phyloP scores from a whole-genome alignment of 2,329 filamentous ascomycete genomes.

The Aureobasidium sp. region DNA sequence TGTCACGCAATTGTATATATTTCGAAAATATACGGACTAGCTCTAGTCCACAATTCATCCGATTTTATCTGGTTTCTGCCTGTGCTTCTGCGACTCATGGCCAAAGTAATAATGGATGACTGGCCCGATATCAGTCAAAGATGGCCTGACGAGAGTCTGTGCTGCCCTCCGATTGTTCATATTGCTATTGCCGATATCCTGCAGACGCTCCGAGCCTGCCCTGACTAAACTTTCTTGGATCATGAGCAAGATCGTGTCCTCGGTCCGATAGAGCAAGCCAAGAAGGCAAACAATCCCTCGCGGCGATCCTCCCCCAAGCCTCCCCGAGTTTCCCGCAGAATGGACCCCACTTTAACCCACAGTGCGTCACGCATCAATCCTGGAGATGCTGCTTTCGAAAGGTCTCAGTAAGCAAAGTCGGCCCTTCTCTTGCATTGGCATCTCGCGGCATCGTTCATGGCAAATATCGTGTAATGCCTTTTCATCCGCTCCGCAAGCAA shows the following conservation, averaged over 20 bases:
- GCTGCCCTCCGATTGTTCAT: neutral
- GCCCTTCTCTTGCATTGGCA: conserved; percentile 13
- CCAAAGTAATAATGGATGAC: neutral
- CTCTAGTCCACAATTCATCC: neutral
- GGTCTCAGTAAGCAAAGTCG: neutral
- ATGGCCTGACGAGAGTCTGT: neutral
- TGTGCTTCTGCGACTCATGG: neutral
- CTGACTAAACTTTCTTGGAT: neutral
- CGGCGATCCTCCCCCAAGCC: neutral
- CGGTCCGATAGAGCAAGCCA: neutral
- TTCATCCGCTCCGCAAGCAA: neutral
- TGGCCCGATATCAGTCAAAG: neutral
- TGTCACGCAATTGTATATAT: neutral
- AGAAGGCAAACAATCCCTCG: neutral
- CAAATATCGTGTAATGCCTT: neutral
- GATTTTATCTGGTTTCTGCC: neutral
- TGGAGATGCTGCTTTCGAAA: neutral
- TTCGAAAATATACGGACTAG: neutral
- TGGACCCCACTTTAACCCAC: neutral
- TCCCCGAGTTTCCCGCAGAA: neutral
- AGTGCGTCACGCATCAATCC: neutral
- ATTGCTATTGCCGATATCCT: neutral
- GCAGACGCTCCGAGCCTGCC: neutral
- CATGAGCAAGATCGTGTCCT: neutral
- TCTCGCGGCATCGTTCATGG: neutral